phyloP scores from a whole-genome alignment of 768 basidiomycete genomes.

The Trametes cingulata region DNA sequence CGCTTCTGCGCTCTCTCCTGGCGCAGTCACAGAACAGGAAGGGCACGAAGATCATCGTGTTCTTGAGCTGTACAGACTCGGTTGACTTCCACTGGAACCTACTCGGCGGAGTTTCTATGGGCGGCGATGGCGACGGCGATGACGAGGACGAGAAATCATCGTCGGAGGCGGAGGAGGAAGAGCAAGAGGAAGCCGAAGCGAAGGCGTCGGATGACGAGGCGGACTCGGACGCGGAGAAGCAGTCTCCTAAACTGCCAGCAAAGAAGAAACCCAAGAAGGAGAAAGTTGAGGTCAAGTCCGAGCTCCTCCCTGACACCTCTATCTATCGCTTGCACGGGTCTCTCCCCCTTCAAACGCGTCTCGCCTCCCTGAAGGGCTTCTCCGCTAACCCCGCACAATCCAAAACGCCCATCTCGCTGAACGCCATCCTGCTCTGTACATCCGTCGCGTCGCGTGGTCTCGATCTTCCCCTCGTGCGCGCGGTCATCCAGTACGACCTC shows the following conservation, averaged over 20 bases:
- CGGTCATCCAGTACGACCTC: conserved; percentile 94
- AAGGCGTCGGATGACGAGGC: too few relatives aligned
- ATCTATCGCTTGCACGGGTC: conserved; percentile 94
- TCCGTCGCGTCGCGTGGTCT: conserved; percentile 98
- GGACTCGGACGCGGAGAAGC: conserved; percentile 23
- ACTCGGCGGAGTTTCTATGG: conserved; percentile 73
- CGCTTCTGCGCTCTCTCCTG: conserved; percentile 81
- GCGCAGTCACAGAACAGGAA: conserved; percentile 53
- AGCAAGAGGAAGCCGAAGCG: too few relatives aligned
- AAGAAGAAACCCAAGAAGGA: conserved; percentile 35
- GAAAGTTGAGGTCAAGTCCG: conserved; percentile 58
- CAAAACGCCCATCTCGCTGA: conserved; percentile 26
- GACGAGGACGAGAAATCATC: conserved; percentile 8
- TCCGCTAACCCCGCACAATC: conserved; percentile 44
- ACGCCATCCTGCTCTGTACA: conserved; percentile 88
- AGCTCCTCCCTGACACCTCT: conserved; percentile 78
- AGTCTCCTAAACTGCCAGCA: conserved; percentile 20
- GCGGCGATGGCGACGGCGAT: conserved; percentile 33
- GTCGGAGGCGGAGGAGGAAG: not conserved
- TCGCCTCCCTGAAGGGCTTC: conserved; percentile 83
- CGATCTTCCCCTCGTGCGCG: conserved; percentile 90
- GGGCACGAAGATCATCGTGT: conserved; percentile 84
- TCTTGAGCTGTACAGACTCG: conserved; percentile 95
- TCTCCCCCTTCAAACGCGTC: conserved; percentile 75
- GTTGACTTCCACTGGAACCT: conserved; percentile 96